Conservation (phyloP, 2,329 filamentous ascomycete species). For the Trichoderma sp. region DNA sequence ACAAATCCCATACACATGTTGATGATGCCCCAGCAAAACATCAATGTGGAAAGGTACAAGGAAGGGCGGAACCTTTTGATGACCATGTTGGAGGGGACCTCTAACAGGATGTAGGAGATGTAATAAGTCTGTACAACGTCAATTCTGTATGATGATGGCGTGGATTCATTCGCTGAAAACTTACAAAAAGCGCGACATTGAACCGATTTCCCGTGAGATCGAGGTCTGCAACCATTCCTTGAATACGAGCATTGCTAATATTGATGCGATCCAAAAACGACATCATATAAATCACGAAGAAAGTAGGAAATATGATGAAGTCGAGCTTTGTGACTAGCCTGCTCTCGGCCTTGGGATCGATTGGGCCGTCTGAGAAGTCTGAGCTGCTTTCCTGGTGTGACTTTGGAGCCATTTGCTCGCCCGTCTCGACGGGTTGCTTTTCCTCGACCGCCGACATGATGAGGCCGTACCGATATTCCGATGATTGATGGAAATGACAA, state of each 20-base stretch:
- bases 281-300: conserved; percentile 40
- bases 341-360: conserved; percentile 35
- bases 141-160: background rate
- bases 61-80: conserved; percentile 53
- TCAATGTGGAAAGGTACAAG: conserved; percentile 51
- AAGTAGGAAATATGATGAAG: conserved; percentile 38
- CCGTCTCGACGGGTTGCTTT: background rate
- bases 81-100: conserved; percentile 56
- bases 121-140: conserved; percentile 31
- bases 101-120: conserved; percentile 44
- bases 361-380: conserved; percentile 19
- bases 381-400: background rate
- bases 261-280: conserved; percentile 37
- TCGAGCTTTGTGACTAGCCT: conserved; percentile 42
- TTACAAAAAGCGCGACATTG: conserved; percentile 42
- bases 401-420: background rate
- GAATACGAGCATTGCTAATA: conserved; percentile 47
- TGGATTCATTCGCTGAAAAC: background rate
- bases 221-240: conserved; percentile 43
- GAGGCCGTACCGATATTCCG: background rate
- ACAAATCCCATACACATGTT: conserved; percentile 53
- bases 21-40: conserved; percentile 50
- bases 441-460: background rate
- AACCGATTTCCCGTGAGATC: conserved; percentile 41
- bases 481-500: background rate